These are phyloP conservation scores for Powellomyces hirtus DNA, from an alignment of 192 early-diverging fungal genomes.

Conservation along the genomic window DNA sequence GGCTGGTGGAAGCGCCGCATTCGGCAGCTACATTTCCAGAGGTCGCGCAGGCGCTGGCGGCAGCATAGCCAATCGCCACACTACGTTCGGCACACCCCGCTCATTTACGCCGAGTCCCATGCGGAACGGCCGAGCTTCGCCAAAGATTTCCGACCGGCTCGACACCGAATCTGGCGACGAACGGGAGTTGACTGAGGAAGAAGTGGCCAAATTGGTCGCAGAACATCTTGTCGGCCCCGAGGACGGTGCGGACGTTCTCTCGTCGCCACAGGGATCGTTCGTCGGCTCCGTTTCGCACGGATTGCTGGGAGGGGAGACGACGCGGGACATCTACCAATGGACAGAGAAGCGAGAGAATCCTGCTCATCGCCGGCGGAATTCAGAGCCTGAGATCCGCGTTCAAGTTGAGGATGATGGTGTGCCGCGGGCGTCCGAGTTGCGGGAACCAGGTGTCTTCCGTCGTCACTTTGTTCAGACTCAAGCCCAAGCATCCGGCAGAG, in stretches of 20 bases:
- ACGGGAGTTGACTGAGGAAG: constrained; percentile 5
- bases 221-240: constrained; percentile 35
- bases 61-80: no score
- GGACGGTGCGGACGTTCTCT: background rate
- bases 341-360: constrained; percentile 50
- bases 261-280: constrained; percentile 17
- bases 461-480: constrained; percentile 79
- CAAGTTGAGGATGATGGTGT: constrained; percentile 6
- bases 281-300: constrained; percentile 39
- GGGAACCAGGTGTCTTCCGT: constrained; percentile 84
- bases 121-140: background rate
- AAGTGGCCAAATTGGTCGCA: constrained; percentile 29
- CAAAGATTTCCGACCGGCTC: background rate
- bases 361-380: constrained; percentile 35
- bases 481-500: constrained; percentile 62
- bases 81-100: constrained; percentile 16
- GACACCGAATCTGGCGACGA: background rate
- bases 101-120: constrained; percentile 13
- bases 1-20: background rate
- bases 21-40: background rate
- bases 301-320: constrained; percentile 66
- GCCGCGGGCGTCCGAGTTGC: constrained; percentile 51
- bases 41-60: background rate
- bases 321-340: constrained; percentile 90
- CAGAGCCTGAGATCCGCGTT: constrained; percentile 39